phyloP scores from a whole-genome alignment of 2,329 filamentous ascomycete species.

The Microsporum audouinii region DNA sequence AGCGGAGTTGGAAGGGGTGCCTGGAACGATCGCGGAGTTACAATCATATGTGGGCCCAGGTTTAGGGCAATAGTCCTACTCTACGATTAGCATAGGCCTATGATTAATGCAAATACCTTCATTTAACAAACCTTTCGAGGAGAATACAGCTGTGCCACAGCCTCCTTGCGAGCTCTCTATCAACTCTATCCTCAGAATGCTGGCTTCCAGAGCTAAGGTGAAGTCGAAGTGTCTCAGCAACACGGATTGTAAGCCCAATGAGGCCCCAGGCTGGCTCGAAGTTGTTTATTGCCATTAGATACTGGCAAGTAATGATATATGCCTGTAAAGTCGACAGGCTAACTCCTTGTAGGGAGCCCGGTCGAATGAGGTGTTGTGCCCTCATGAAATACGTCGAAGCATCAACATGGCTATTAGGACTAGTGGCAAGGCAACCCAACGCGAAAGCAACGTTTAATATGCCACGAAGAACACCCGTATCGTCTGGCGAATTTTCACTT shows the following conservation, averaged over 20 bases:
- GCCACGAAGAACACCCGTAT: conserved; percentile 13
- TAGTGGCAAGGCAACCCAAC: conserved; percentile 13
- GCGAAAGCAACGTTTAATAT: conserved; percentile 17
- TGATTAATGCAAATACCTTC: not conserved
- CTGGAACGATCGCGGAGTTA: conserved; percentile 14
- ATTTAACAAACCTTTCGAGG: conserved; percentile 14
- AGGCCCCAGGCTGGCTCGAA: conserved; percentile 17
- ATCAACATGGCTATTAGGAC: conserved; percentile 7
- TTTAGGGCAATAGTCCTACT: conserved; percentile 17
- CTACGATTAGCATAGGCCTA: not conserved
- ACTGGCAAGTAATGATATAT: conserved; percentile 18
- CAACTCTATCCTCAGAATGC: conserved; percentile 10
- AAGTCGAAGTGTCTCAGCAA: conserved; percentile 16
- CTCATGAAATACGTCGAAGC: conserved; percentile 14
- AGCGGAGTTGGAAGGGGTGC: conserved; percentile 18
- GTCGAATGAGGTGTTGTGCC: conserved; percentile 15
- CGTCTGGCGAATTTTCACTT: conserved; percentile 4
- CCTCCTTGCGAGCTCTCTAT: conserved; percentile 17
- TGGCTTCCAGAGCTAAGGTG: conserved; percentile 15
- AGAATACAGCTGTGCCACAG: conserved; percentile 21
- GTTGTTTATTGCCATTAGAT: conserved; percentile 17
- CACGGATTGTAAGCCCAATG: conserved; percentile 17
- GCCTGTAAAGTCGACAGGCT: conserved; percentile 15
- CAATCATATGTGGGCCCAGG: conserved; percentile 13
- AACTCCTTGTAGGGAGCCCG: conserved; percentile 10